These are phyloP conservation scores for Termitomyces sp. DNA, from an alignment of 768 basidiomycete species.

Conservation along the genomic window DNA sequence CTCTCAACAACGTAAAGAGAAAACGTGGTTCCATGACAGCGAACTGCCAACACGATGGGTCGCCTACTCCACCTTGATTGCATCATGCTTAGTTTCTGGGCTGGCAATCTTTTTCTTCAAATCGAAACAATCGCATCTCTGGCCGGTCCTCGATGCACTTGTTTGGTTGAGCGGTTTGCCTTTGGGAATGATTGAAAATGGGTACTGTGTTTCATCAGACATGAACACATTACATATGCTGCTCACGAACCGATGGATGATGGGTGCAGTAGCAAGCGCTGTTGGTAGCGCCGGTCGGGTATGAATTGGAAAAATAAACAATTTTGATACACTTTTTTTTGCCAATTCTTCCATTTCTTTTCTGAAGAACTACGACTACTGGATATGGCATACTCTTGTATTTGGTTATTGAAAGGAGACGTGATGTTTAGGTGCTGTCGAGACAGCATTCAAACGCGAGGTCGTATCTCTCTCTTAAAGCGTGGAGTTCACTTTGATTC, in stretches of 20 bases:
- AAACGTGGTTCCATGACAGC: neutral
- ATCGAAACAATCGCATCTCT: neutral
- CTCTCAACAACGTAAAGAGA: neutral
- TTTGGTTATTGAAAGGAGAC: no score
- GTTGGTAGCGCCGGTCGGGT: neutral
- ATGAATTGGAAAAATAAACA: neutral
- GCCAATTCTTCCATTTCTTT: no score
- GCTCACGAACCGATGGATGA: neutral
- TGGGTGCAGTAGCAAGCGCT: neutral
- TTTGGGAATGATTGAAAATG: neutral
- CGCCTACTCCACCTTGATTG: neutral
- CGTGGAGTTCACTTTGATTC: no score
- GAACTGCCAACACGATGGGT: neutral
- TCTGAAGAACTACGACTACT: no score
- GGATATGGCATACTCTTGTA: no score
- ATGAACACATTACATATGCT: neutral
- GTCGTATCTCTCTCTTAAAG: no score
- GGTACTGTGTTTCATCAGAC: neutral
- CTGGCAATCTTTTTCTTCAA: neutral
- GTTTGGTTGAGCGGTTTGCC: neutral
- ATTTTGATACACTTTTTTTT: neutral
- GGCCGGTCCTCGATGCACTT: neutral
- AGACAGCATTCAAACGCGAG: no score
- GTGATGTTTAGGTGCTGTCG: no score
- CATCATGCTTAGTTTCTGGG: neutral